Base-by-base conservation (phyloP, 495 filamentous ascomycete genomes). In the Penicillium simplicissimum region DNA sequence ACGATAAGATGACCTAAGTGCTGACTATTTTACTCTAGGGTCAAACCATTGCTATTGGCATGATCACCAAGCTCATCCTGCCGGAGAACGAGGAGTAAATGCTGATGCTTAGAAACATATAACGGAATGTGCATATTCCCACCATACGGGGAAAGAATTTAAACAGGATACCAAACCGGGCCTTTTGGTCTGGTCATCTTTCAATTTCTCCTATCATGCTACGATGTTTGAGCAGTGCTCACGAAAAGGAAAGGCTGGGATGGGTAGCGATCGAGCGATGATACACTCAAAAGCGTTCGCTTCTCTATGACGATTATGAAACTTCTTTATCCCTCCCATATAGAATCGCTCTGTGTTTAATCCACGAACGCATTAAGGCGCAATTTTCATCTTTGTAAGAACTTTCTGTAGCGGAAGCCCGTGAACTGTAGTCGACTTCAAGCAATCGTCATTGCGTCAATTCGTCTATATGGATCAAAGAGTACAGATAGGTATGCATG, bases 1-100 rank as follows among this genome's bases (percentile, higher is more conserved):
- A 52, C 13, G n/a, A 34, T 13, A 3, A 34, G 14, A 52, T 34
- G 48, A 52, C n/a, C 7, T 5, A 28, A 14, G 10, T n/a, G 35
- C 66, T 68, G 60, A 73, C 52, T 43, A 43, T 19, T 17, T 53
- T 15, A 15, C 52, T 60, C 17, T 60, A 93, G 90, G 93, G 93
- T 57, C 92, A 96, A 91, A 97, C 93, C 4, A 93, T 97, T 76
- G 93, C 93, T 43, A 97, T 97, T 74, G 93, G 93, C 72, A 97
- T 96, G 84, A 92, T 97, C 72, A 96, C 88, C 52, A 97, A 91
- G 81, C 83, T 97, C 33, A 84, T 88, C 70, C 75, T 72, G 14
- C 68, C 81, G 34, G 71, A 78, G 35, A 73, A 78, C 34, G 72
- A 76, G 34, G 60, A 60, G 43, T 73, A 71, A 72, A 69, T 52